A percentile compares a stretch with the other conserved stretches of the same genome.
Evolutionary conservation across 2,329 filamentous ascomycete species (phyloP).

Genomic region (Nigrospora osmanthi): DNA sequence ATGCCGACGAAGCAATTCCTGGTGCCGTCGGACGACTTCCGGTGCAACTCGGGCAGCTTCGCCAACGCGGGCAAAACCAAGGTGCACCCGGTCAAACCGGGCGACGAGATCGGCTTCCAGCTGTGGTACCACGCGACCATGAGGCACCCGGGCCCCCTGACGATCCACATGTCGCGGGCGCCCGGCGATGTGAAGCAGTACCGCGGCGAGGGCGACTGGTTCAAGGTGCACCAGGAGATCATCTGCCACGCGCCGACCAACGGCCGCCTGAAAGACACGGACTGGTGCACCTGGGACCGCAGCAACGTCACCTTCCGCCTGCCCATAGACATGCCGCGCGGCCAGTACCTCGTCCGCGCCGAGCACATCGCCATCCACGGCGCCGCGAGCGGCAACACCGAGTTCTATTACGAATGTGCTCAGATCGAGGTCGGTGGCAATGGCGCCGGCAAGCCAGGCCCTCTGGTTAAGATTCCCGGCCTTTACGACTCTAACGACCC

Average conservation of each 20-base stretch:
- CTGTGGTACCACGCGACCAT: slow-evolving; percentile 1
- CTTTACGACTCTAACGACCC: slow-evolving; percentile 6
- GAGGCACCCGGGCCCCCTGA: not conserved
- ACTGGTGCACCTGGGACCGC: no score
- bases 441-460: slow-evolving; percentile 9
- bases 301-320: no score
- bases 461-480: slow-evolving; percentile 13
- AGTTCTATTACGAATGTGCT: slow-evolving; percentile 10
- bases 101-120: not conserved
- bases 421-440: slow-evolving; percentile 13
- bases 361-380: no score
- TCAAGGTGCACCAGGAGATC: slow-evolving; percentile 7
- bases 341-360: no score
- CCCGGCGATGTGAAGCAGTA: slow-evolving; percentile 7
- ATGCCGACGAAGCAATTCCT: slow-evolving; percentile 1
- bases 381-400: not conserved
- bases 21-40: not conserved
- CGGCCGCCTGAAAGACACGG: no score
- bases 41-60: not conserved
- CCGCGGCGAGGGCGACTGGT: slow-evolving; percentile 8
- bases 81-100: not conserved
- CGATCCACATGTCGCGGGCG: no score
- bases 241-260: not conserved
- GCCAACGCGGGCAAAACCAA: not conserved
- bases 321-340: no score